These are phyloP conservation scores for Lentinula raphanica DNA, from an alignment of 768 basidiomycete genomes.

Conservation along the genomic window DNA sequence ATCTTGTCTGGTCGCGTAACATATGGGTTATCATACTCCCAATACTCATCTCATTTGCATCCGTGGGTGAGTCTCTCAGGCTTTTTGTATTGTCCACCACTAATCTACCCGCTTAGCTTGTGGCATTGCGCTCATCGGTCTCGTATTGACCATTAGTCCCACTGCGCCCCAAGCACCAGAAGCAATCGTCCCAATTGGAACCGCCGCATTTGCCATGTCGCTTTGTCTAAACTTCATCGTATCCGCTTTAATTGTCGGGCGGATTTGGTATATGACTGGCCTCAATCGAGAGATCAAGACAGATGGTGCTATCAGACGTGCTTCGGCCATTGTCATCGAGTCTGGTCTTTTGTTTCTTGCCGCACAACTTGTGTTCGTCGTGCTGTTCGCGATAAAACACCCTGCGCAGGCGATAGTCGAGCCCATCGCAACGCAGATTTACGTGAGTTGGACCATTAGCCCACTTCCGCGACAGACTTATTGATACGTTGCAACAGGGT, in stretches of 20 bases:
- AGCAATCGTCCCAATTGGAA: constrained; percentile 27
- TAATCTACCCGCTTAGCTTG: constrained; percentile 19
- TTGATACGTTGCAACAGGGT: background rate
- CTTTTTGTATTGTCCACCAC: background rate
- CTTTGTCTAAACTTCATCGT: constrained; percentile 37
- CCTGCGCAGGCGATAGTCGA: constrained; percentile 31
- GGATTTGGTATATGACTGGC: constrained; percentile 27
- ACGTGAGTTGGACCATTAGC: constrained; percentile 21
- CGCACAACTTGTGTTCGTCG: constrained; percentile 35
- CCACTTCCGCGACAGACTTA: background rate
- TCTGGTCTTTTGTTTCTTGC: constrained; percentile 35
- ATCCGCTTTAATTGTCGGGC: constrained; percentile 34
- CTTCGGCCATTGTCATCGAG: constrained; percentile 32
- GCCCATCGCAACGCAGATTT: constrained; percentile 34
- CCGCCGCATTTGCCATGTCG: constrained; percentile 32
- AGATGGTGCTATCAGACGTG: constrained; percentile 16
- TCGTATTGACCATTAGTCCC: constrained; percentile 24
- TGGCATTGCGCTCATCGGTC: constrained; percentile 20
- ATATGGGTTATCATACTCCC: constrained; percentile 29
- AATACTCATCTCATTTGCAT: constrained; percentile 24
- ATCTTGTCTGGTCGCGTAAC: constrained; percentile 32
- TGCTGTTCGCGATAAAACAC: constrained; percentile 27
- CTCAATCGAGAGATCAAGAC: constrained; percentile 10
- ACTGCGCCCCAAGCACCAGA: constrained; percentile 28
- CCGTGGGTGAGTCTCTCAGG: constrained; percentile 25